Evolutionary conservation across 2,329 filamentous ascomycete species (phyloP).

Genomic region (Fusarium sp.): DNA sequence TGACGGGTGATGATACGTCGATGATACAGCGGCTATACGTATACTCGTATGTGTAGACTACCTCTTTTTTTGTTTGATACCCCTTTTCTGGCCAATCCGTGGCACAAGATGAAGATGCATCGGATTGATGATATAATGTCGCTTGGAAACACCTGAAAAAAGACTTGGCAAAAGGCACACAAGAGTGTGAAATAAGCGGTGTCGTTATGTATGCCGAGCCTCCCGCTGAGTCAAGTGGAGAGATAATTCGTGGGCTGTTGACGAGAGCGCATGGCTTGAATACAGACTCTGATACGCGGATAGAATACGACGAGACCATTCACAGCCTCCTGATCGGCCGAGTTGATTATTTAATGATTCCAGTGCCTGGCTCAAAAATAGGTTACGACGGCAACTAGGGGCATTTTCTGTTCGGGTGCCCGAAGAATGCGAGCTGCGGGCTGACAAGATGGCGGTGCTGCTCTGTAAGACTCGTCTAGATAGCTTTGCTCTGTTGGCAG

Average conservation of each 20-base stretch:
- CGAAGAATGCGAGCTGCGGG: slow-evolving; percentile 12
- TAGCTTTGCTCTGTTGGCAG: background rate
- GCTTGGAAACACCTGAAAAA: background rate
- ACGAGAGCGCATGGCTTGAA: background rate
- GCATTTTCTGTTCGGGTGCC: slow-evolving; percentile 6
- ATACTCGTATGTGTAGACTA: slow-evolving; percentile 4
- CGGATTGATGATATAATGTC: background rate
- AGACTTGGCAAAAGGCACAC: background rate
- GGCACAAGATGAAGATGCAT: background rate
- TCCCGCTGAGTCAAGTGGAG: background rate
- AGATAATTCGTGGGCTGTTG: background rate
- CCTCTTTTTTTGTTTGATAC: slow-evolving; percentile 24
- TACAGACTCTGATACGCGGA: background rate
- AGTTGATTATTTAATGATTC: background rate
- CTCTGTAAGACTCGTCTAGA: background rate
- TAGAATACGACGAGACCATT: background rate
- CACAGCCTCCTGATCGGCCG: background rate
- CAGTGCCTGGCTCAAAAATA: background rate
- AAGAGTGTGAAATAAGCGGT: background rate
- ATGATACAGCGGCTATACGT: background rate
- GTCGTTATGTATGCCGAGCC: slow-evolving; percentile 1
- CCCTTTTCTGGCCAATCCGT: slow-evolving; percentile 8
- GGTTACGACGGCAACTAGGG: background rate
- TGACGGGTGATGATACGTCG: slow-evolving; percentile 19
- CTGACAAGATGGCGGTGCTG: slow-evolving; percentile 29